phyloP scores from a whole-genome alignment of 352 stramenopile genomes.

The Globisporangium spinosum region DNA sequence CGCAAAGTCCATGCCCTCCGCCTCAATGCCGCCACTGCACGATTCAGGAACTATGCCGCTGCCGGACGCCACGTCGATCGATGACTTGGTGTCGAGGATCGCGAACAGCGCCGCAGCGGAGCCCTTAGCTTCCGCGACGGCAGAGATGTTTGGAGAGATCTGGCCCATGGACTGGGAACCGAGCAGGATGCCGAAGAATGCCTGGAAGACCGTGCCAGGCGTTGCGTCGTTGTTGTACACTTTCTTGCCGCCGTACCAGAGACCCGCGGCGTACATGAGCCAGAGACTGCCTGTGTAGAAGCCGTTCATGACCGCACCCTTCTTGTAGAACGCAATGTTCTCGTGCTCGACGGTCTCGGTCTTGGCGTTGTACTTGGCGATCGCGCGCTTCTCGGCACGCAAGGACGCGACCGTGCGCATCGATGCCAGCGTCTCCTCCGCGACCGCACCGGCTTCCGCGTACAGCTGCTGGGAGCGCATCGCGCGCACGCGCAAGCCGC shows the following conservation, averaged over 20 bases:
- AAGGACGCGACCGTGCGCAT: slow-evolving; percentile 31
- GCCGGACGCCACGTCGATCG: slow-evolving; percentile 40
- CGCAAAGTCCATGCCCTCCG: slow-evolving; percentile 49
- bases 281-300: slow-evolving; percentile 34
- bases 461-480: slow-evolving; percentile 23
- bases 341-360: slow-evolving; percentile 16
- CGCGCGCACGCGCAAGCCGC: slow-evolving; percentile 11
- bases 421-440: slow-evolving; percentile 29
- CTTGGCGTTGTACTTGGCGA: slow-evolving; percentile 25
- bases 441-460: slow-evolving; percentile 26
- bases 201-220: slow-evolving; percentile 38
- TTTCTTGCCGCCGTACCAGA: slow-evolving; percentile 54
- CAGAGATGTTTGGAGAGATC: slow-evolving; percentile 49
- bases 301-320: slow-evolving; percentile 19
- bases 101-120: slow-evolving; percentile 42
- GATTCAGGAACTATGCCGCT: slow-evolving; percentile 21
- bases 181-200: slow-evolving; percentile 54
- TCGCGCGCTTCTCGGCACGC: slow-evolving; percentile 21
- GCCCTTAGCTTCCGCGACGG: slow-evolving; percentile 43
- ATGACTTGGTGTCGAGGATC: slow-evolving; percentile 46
- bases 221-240: slow-evolving; percentile 27
- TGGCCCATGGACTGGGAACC: slow-evolving; percentile 40
- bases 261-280: slow-evolving; percentile 43
- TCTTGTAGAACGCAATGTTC: slow-evolving; percentile 22
- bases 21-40: slow-evolving; percentile 35